These are phyloP conservation scores for Lentinula aciculospora DNA, from an alignment of 768 basidiomycete genomes.

Conservation along the genomic window DNA sequence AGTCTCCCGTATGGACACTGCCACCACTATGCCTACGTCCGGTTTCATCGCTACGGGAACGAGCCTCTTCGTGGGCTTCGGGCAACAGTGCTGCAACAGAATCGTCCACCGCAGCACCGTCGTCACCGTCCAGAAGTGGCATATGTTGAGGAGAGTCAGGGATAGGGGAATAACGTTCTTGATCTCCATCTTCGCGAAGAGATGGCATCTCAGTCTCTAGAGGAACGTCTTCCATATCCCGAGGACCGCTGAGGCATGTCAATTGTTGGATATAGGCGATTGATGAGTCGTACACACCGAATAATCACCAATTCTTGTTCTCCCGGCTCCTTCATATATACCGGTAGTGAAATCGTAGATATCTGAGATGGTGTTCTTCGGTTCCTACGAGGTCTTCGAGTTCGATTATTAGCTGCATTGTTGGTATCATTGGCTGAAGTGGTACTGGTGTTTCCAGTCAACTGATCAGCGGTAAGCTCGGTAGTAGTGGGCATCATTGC, in stretches of 20 bases:
- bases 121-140: constrained; percentile 34
- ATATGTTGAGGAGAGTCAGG: constrained; percentile 33
- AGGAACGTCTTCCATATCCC: constrained; percentile 49
- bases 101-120: neutral
- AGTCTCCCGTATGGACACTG: constrained; percentile 23
- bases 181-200: constrained; percentile 30
- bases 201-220: constrained; percentile 36
- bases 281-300: constrained; percentile 25
- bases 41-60: neutral
- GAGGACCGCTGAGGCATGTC: constrained; percentile 33
- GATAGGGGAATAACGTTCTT: constrained; percentile 29
- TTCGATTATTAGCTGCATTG: constrained; percentile 23
- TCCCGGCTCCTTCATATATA: constrained; percentile 81
- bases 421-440: constrained; percentile 15
- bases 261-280: neutral
- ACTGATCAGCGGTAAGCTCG: constrained; percentile 54
- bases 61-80: constrained; percentile 11
- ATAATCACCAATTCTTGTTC: constrained; percentile 75
- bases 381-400: constrained; percentile 36
- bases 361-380: constrained; percentile 74
- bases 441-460: constrained; percentile 40
- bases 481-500: constrained; percentile 13
- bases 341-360: constrained; percentile 70
- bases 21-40: constrained; percentile 21
- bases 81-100: neutral